Base-by-base conservation (phyloP, 192 early-diverging fungal species). In the Chytriomyces sp. region DNA sequence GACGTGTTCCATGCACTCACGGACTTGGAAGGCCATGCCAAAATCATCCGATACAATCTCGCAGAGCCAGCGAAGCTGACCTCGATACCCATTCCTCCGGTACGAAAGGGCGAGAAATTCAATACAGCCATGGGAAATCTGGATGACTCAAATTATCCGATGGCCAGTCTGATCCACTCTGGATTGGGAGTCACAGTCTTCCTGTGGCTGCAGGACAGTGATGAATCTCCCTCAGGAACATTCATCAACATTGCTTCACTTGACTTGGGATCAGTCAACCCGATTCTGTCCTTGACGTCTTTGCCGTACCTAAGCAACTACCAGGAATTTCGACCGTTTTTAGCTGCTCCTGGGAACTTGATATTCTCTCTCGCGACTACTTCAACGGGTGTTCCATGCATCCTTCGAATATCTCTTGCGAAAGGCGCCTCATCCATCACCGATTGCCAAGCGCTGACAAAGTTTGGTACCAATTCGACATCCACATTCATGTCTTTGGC, bases 1-100 rank as follows among this genome's bases (percentile, higher is more conserved):
- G 43, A 53, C n/a, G 71, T 73, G 24, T n/a, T 73, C 71, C 45
- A 60, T 9, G 71, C 71, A 10, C 5, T 73, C 35, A n/a, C 59
- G 23, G 71, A 73, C 61, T 10, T 5, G 13, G 18, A 28, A 10
- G 53, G 59, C 8, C 26, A 23, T 9, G 26, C 18, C 5, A 23
- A 60, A 8, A 13, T 73, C 44, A 28, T 59, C 26, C 8, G n/a
- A 9, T 71, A 35, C 69, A 18, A 9, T 7, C 44, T 43, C 66
- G 66, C 11, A 13, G 16, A 16, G 7, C 20, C 20, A 11, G 63
- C 16, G 26, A 13, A 20, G 53, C 53, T 57, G 53, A 20, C 53
- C 20, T 57, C 53, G 20, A 35, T 35, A 35, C 7, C 49, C 69
- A 43, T 26, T 16, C 18, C 26, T 16, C 7, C 18, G 48, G 24